Conservation (phyloP, 75 land plant species). For the Picea sitchensis region DNA sequence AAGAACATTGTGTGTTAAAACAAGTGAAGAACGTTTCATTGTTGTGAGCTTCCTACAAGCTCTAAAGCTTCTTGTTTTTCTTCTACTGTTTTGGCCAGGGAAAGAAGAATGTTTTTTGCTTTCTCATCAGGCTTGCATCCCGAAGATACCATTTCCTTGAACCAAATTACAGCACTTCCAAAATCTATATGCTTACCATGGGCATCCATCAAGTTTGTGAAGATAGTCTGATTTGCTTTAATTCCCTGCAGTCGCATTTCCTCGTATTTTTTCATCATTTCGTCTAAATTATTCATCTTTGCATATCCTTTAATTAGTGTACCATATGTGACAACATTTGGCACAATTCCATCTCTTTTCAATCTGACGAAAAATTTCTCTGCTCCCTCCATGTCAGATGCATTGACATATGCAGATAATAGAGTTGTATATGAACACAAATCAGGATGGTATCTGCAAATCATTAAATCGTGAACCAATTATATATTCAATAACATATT, state of each 20-base stretch:
- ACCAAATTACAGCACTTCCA: conserved; percentile 75
- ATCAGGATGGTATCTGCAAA: conserved; percentile 71
- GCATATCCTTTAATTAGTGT: conserved; percentile 91
- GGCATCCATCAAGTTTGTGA: conserved; percentile 75
- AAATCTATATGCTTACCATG: conserved; percentile 70
- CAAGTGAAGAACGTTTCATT: neutral
- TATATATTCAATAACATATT: neutral
- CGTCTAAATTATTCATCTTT: conserved; percentile 47
- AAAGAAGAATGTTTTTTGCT: conserved; percentile 71
- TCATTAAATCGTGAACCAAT: neutral
- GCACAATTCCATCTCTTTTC: conserved; percentile 65
- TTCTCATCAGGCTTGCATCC: conserved; percentile 73
- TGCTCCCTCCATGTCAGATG: conserved; percentile 84
- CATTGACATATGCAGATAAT: conserved; percentile 83
- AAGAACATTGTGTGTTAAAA: neutral
- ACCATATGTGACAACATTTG: conserved; percentile 83
- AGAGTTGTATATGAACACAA: conserved; percentile 83
- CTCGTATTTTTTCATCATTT: conserved; percentile 67
- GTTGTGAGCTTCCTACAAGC: conserved; percentile 27
- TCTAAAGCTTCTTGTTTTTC: conserved; percentile 47
- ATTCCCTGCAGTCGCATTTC: conserved; percentile 51
- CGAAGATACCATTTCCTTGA: conserved; percentile 67
- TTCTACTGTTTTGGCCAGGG: conserved; percentile 54
- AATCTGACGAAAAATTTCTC: conserved; percentile 66
- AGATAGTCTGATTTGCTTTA: conserved; percentile 64